Base-by-base conservation (phyloP, 352 stramenopile species). In the Pythium rhizo-oryzae region DNA sequence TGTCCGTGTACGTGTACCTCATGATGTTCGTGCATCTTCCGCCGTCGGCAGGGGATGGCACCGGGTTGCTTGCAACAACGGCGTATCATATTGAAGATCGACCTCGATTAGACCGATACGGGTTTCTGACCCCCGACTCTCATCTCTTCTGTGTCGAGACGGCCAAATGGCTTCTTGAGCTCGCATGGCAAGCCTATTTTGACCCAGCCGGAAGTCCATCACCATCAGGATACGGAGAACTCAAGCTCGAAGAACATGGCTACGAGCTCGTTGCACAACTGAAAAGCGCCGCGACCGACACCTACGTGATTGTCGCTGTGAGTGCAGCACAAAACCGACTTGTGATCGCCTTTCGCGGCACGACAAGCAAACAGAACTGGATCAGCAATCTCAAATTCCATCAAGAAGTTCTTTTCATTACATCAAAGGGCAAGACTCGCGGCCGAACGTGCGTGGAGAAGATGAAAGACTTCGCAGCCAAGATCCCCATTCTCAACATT, bases 111-210 rank as follows among this genome's bases (percentile, higher is more conserved):
- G 81, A 92, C 41, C 76, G 75, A 16, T 91, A 90, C 21, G 82
- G 82, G 30, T 91, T 89, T 39, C 65, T 91, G 2, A 81, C 81
- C 5, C 72, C 85, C 2, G 80, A 93, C 52, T 90, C 83, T 11
- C 88, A 90, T 62, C 69, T 96, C 15, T 96, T 97, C 67, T 97
- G 90, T 59, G 86, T 97, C 28, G 87, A 97, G 75, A 94, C 90
- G 2, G 82, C 90, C 18, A 78, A 78, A 30, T 94, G 84, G 84
- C 56, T 97, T 24, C 66, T 96, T 25, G 88, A 97, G 56, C 64
- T 96, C 11, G 84, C 90, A 24, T 96, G 85, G 75, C 88, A 97
- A 65, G 85, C 88, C 19, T 97, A 97, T 71, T 96, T 96, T 52
- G 90, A 97, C 43, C 87, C 88, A 11, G 69, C 79, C 21, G 90